Evolutionary conservation across 1,139 yeast genomes (phyloP).

Genomic region (Waltiozyma sp.): DNA sequence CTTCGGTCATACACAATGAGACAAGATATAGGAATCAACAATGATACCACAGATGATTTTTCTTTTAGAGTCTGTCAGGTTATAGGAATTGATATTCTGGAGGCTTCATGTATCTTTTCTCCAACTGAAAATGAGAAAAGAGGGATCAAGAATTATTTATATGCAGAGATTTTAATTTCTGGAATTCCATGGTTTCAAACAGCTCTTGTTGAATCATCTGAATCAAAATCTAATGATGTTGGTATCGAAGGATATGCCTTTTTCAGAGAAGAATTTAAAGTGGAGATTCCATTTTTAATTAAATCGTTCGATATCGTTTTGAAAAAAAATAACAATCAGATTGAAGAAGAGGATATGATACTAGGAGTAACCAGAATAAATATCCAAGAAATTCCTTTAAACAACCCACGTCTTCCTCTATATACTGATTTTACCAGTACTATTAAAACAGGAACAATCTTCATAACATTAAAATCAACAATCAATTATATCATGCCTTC

Average conservation of each 20-base stretch:
- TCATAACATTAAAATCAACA: constrained; percentile 26
- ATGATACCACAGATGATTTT: constrained; percentile 1
- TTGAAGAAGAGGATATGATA: constrained; percentile 16
- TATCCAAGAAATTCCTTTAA: too few species aligned
- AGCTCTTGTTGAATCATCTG: constrained; percentile 32
- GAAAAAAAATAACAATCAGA: constrained; percentile 24
- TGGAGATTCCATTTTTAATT: constrained; percentile 46
- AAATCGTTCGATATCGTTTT: constrained; percentile 42
- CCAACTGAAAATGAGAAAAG: constrained; percentile 20
- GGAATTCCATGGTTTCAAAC: constrained; percentile 62
- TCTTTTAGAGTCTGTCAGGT: constrained; percentile 45
- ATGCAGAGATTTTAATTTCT: constrained; percentile 59
- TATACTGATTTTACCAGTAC: too few species aligned
- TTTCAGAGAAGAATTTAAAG: constrained; percentile 58
- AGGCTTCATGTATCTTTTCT: constrained; percentile 18
- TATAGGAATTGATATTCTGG: constrained; percentile 50
- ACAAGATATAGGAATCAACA: constrained; percentile 34
- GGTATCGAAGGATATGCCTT: constrained; percentile 34
- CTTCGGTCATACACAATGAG: constrained; percentile 56
- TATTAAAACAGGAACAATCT: not conserved
- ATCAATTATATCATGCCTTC: constrained; percentile 56
- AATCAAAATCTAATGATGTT: too few species aligned
- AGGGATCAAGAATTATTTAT: constrained; percentile 21
- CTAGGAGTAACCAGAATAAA: constrained; percentile 12
- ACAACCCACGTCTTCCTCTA: too few species aligned